phyloP scores from a whole-genome alignment of 2,329 filamentous ascomycete species.

The Pyrenochaeta sp. region DNA sequence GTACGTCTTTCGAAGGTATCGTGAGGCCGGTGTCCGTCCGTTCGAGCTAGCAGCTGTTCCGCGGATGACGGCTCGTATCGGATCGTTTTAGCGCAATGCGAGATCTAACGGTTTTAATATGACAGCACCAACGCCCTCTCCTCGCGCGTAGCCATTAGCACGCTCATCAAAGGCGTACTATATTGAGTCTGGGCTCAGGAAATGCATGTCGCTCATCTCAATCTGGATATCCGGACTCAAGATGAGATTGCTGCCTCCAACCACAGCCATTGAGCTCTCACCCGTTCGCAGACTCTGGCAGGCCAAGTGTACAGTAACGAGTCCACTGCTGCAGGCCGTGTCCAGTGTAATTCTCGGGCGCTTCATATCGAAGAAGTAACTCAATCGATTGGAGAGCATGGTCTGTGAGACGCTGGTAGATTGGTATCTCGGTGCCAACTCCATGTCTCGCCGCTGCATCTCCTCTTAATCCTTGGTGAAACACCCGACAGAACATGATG shows the following conservation, averaged over 20 bases:
- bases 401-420: slow-evolving; percentile 1
- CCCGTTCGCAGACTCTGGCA: slow-evolving; percentile 25
- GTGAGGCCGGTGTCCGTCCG: too few species aligned
- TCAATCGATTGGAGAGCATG: slow-evolving; percentile 17
- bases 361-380: slow-evolving; percentile 17
- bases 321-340: slow-evolving; percentile 24
- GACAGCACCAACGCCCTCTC: slow-evolving; percentile 35
- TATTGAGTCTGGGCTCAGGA: too few species aligned
- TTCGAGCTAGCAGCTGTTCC: slow-evolving; percentile 28
- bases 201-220: not conserved
- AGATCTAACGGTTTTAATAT: slow-evolving; percentile 36
- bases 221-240: slow-evolving; percentile 13
- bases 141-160: slow-evolving; percentile 36
- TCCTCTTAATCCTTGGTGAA: slow-evolving; percentile 15
- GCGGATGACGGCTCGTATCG: slow-evolving; percentile 33
- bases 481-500: slow-evolving; percentile 20
- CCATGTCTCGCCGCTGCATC: not conserved
- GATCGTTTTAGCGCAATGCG: slow-evolving; percentile 30
- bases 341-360: slow-evolving; percentile 25
- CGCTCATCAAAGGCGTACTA: slow-evolving; percentile 36
- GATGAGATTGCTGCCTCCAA: slow-evolving; percentile 48
- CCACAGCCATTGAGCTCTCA: slow-evolving; percentile 40
- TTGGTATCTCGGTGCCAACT: not conserved
- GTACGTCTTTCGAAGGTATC: too few species aligned
- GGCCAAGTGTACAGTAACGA: slow-evolving; percentile 21